Evolutionary conservation across 352 stramenopile genomes (phyloP), one percentile per base, ranked within the genome.

Genomic region (Globisporangium uncinulatum): DNA sequence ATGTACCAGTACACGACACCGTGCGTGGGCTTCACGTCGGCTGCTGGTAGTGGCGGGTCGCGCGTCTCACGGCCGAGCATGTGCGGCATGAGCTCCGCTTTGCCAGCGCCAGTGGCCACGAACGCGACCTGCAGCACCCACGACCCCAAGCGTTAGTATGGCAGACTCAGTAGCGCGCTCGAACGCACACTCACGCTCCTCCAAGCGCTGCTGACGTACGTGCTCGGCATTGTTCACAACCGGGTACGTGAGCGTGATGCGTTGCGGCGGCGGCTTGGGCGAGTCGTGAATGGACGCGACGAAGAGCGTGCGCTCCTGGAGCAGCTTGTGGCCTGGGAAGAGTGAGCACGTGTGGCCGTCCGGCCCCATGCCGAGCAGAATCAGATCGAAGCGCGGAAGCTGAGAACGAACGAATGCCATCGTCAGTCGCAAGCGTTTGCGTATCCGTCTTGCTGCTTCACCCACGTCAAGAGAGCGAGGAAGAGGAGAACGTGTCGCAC

Each of bases 331-430:
- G 34, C 80, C 84, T 0, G 97, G 97, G 74, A 99, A 99, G 19
- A 99, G 80, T 51, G 94, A 99, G 70, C 94, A 98, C 17, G 96
- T 99, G 80, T 99, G 97, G 13, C 97, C 97, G 69, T 99, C 97
- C 6, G 96, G 96, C 20, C 97, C 97, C 82, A 99, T 98, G 39
- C 97, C 97, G 4, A 99, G 77, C 41, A 99, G 63, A 20, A 98
- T 90, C 55, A 98, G 67, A 69, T 99, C 97, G 50, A 99, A 96
- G 60, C 79, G 77, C 41, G 93, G 91, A 10, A 91, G 67, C 83
- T 92, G 49, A 13, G 31, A 14, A 42, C 15, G 15, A n/a, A 29
- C 24, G 20, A 37, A 29, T 8, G 10, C 15, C 17, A 1, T 10
- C 41, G 41, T 46, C 17, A 46, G 41, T 46, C 41, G 15, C 7